These are phyloP conservation scores for Cyberlindnera japonica DNA, from an alignment of 805 yeast species.

Conservation along the genomic window DNA sequence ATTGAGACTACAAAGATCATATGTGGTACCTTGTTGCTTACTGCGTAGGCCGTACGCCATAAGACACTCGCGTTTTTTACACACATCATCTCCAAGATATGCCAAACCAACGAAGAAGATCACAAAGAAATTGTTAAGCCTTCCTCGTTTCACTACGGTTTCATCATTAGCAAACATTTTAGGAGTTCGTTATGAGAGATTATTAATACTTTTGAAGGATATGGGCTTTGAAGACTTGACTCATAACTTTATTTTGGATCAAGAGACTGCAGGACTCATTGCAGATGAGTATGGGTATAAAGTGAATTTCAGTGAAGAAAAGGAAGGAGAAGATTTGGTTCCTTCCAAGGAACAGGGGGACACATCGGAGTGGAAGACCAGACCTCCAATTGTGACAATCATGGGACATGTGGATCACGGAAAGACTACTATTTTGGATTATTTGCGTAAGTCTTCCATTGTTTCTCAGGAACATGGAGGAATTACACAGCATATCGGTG, in stretches of 20 bases:
- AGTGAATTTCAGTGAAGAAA: conserved; percentile 31
- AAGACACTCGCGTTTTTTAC: too few relatives aligned
- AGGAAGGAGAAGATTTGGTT: conserved; percentile 44
- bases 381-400: conserved; percentile 94
- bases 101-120: conserved; percentile 5
- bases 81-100: background rate
- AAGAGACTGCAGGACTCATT: conserved; percentile 79
- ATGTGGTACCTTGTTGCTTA: too few relatives aligned
- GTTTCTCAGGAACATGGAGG: conserved; percentile 91
- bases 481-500: conserved; percentile 97
- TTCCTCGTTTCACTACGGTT: conserved; percentile 79
- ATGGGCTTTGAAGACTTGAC: conserved; percentile 71
- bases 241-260: conserved; percentile 77
- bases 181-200: conserved; percentile 56
- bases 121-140: conserved; percentile 26
- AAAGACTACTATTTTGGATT: conserved; percentile 89
- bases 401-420: conserved; percentile 99
- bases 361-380: conserved; percentile 43
- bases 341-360: conserved; percentile 43
- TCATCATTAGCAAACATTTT: conserved; percentile 73
- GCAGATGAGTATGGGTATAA: conserved; percentile 87
- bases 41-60: too few relatives aligned
- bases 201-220: conserved; percentile 53
- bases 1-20: background rate
- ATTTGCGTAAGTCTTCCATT: conserved; percentile 77